These are phyloP conservation scores for Microdochium paspali DNA, from an alignment of 2,329 filamentous ascomycete genomes.

Conservation along the genomic window DNA sequence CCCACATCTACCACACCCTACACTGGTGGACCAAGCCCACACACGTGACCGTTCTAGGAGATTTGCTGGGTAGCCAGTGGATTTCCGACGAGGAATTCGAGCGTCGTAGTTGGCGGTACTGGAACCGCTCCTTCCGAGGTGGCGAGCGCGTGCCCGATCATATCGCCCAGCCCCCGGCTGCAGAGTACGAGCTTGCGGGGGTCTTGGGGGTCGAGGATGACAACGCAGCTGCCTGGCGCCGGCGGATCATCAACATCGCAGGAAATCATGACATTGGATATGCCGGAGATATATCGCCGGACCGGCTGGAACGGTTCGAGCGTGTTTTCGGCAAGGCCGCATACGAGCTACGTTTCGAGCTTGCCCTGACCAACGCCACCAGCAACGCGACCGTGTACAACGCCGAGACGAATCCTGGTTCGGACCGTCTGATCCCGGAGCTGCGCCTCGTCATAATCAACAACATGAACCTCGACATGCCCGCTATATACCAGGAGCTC, in stretches of 20 bases:
- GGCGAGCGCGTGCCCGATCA: constrained; percentile 54
- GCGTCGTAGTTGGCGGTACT: constrained; percentile 63
- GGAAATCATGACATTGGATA: constrained; percentile 98
- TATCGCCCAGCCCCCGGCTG: constrained; percentile 34
- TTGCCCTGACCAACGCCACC: constrained; percentile 34
- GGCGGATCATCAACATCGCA: constrained; percentile 75
- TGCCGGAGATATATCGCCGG: constrained; percentile 76
- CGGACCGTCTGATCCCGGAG: constrained; percentile 48
- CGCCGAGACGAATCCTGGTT: constrained; percentile 30
- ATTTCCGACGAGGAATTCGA: constrained; percentile 79
- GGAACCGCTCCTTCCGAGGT: constrained; percentile 69
- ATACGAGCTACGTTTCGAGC: constrained; percentile 73
- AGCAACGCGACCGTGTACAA: constrained; percentile 31
- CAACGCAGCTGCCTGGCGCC: constrained; percentile 54
- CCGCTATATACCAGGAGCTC: constrained; percentile 55
- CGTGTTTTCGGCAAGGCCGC: constrained; percentile 77
- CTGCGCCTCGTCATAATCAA: constrained; percentile 82
- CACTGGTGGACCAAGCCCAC: constrained; percentile 79
- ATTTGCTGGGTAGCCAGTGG: constrained; percentile 93
- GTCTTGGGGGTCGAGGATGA: constrained; percentile 35
- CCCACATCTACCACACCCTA: constrained; percentile 79
- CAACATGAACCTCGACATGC: constrained; percentile 86
- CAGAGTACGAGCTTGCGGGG: constrained; percentile 40
- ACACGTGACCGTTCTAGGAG: constrained; percentile 81
- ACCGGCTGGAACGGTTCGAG: constrained; percentile 74